Evolutionary conservation across 306 rosid species (phyloP).

Genomic region (Castanea crenata): DNA sequence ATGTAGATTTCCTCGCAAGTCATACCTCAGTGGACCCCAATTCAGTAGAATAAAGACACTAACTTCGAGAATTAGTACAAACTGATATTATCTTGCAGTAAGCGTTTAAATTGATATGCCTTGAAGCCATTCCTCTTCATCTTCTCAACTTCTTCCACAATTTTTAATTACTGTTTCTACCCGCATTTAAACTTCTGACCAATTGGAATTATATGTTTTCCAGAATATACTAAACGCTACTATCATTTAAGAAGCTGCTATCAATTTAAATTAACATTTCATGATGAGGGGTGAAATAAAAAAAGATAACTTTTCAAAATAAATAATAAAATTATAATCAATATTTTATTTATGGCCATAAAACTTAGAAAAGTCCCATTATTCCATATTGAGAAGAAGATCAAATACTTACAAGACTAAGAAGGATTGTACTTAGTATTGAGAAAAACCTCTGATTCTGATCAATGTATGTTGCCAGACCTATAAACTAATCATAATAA

Average conservation of each 20-base stretch:
- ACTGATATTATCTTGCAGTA: not conserved
- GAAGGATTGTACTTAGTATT: not conserved
- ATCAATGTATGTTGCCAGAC: slow-evolving; percentile 3
- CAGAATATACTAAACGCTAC: not conserved
- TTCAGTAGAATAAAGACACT: no score
- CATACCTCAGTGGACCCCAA: not conserved
- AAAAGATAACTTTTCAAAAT: not conserved
- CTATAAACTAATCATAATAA: not conserved
- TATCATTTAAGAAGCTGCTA: not conserved
- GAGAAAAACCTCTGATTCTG: not conserved
- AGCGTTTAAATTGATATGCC: not conserved
- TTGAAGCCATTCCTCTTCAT: not conserved
- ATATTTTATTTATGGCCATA: not conserved
- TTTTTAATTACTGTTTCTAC: not conserved
- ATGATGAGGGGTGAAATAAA: not conserved
- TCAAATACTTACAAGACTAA: not conserved
- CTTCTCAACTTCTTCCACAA: not conserved
- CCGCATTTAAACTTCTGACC: not conserved
- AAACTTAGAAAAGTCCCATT: not conserved
- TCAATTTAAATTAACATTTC: not conserved
- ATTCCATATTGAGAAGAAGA: not conserved
- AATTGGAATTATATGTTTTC: not conserved
- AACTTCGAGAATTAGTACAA: not conserved
- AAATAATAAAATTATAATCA: not conserved
- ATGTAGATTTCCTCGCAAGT: not conserved